Conservation (phyloP, 768 basidiomycete species). For the Boletus rufocinnamomeus region DNA sequence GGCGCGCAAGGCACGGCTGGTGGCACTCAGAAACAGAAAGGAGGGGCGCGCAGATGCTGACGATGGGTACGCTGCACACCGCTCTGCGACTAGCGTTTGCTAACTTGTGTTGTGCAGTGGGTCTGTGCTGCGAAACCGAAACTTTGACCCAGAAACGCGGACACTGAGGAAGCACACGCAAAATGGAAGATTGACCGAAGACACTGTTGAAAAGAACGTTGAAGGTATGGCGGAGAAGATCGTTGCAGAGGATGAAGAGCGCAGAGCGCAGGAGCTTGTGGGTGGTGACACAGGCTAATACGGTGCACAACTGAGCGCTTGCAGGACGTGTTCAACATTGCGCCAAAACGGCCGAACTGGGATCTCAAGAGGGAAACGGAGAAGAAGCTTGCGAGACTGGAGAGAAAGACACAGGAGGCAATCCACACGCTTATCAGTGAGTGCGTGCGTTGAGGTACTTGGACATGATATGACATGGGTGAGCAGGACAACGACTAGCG, state of each 20-base stretch:
- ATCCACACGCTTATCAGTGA: conserved; percentile 91
- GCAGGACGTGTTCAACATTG: conserved; percentile 95
- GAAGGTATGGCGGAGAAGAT: conserved; percentile 83
- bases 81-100: not conserved
- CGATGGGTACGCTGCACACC: conserved; percentile 40
- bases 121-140: conserved; percentile 66
- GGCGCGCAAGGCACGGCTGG: conserved; percentile 75
- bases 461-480: conserved; percentile 9
- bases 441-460: conserved; percentile 33
- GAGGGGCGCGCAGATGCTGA: conserved; percentile 51
- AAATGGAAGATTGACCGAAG: conserved; percentile 61
- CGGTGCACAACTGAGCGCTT: conserved; percentile 18
- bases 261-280: conserved; percentile 86
- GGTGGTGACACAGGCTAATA: conserved; percentile 29
- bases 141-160: conserved; percentile 89
- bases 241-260: conserved; percentile 83
- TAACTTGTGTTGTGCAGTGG: conserved; percentile 35
- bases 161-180: conserved; percentile 67
- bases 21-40: conserved; percentile 76
- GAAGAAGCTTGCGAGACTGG: conserved; percentile 85
- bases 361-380: conserved; percentile 94
- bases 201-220: conserved; percentile 88
- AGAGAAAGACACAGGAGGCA: conserved; percentile 87
- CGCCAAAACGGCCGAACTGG: conserved; percentile 96
- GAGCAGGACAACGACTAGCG: conserved; percentile 72